These are phyloP conservation scores for Aspergillus ochraceoroseus DNA, from an alignment of 2,329 filamentous ascomycete genomes.

Conservation along the genomic window DNA sequence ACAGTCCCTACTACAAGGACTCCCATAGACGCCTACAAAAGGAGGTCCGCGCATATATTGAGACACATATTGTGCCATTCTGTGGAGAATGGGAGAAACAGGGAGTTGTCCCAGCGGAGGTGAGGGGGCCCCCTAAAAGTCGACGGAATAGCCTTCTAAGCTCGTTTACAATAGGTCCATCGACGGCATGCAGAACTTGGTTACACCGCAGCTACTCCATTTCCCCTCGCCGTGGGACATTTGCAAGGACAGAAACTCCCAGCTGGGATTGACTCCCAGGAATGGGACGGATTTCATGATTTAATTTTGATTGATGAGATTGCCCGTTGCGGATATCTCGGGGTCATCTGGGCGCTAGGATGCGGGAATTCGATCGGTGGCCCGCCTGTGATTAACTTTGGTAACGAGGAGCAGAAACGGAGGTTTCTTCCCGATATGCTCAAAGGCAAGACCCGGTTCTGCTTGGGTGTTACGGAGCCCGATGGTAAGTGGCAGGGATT, in stretches of 20 bases:
- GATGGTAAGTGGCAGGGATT: conserved; percentile 32
- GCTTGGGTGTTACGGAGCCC: conserved; percentile 53
- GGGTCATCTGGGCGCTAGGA: conserved; percentile 30
- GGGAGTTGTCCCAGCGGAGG: conserved; percentile 25
- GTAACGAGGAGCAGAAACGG: conserved; percentile 28
- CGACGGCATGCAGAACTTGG: conserved; percentile 21
- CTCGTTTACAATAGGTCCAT: conserved; percentile 10
- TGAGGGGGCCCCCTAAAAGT: too few species aligned
- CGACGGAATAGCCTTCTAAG: too few species aligned
- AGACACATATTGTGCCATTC: conserved; percentile 24
- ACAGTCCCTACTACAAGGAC: conserved; percentile 24
- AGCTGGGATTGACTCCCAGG: conserved; percentile 26
- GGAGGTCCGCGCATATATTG: conserved; percentile 26
- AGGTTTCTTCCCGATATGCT: conserved; percentile 57
- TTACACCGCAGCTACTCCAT: conserved; percentile 21
- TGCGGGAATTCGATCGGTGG: conserved; percentile 34
- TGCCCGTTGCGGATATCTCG: conserved; percentile 34
- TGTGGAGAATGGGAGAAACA: conserved; percentile 28
- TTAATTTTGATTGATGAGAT: conserved; percentile 38
- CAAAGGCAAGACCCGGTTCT: conserved; percentile 54
- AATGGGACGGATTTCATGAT: conserved; percentile 40
- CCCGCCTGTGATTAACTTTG: conserved; percentile 31
- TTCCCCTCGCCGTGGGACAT: conserved; percentile 19
- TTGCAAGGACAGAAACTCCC: conserved; percentile 24
- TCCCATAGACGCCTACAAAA: conserved; percentile 23